Evolutionary conservation across 2,329 filamentous ascomycete genomes (phyloP).

Genomic region (Diaporthe citriasiana): DNA sequence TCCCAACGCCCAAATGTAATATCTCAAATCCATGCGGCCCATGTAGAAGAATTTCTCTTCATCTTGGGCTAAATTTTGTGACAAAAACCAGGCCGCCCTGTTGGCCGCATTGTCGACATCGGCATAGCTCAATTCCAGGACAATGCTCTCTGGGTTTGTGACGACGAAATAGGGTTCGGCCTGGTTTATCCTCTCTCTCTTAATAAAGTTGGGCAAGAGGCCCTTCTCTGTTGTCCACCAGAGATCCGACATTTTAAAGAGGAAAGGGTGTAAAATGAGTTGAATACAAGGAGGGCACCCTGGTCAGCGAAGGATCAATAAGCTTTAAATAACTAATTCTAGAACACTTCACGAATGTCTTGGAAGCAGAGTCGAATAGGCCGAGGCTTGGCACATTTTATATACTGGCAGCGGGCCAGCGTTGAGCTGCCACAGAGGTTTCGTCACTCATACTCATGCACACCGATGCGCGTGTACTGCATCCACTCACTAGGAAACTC

Average conservation of each 20-base stretch:
- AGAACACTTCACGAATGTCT: neutral
- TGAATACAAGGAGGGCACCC: neutral
- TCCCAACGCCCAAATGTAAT: constrained; percentile 39
- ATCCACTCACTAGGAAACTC: neutral
- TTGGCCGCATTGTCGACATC: constrained; percentile 45
- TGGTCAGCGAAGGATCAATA: constrained; percentile 19
- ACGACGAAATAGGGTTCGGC: constrained; percentile 24
- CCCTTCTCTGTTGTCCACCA: constrained; percentile 37
- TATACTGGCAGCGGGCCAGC: neutral
- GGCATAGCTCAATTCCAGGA: constrained; percentile 41
- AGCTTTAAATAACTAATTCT: neutral
- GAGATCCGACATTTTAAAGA: constrained; percentile 3
- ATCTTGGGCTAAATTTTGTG: constrained; percentile 35
- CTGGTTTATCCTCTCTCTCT: constrained; percentile 11
- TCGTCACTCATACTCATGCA: constrained; percentile 10
- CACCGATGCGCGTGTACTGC: constrained; percentile 17
- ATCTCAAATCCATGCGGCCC: constrained; percentile 40
- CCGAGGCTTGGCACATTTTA: neutral
- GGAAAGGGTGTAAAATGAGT: neutral
- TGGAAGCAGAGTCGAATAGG: neutral
- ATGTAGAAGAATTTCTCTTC: constrained; percentile 42
- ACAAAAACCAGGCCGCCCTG: constrained; percentile 45
- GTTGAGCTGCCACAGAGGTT: neutral
- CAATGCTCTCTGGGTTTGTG: constrained; percentile 34
- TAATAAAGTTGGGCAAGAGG: constrained; percentile 37